phyloP scores from a whole-genome alignment of 2,329 filamentous ascomycete species.

The Sclerotinia trifoliorum region DNA sequence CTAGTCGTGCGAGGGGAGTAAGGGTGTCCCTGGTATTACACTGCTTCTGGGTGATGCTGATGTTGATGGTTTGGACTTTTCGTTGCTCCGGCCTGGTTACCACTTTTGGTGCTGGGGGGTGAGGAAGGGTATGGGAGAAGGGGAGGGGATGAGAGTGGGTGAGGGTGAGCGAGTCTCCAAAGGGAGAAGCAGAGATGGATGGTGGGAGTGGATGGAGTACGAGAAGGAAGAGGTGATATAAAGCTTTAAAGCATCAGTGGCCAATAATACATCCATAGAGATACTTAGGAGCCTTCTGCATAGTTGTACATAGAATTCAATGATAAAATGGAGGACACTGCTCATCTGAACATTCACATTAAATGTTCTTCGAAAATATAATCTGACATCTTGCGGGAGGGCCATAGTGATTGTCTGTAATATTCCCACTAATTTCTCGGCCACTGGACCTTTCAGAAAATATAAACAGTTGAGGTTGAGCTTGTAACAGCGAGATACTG shows the following conservation, averaged over 20 bases:
- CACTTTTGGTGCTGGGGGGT: conserved; percentile 44
- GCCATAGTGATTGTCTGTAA: not conserved
- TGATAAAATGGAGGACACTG: not conserved
- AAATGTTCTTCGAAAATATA: not conserved
- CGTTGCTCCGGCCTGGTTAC: conserved; percentile 51
- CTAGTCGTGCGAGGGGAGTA: conserved; percentile 47
- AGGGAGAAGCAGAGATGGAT: not conserved
- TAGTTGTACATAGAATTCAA: not conserved
- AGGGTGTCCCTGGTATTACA: conserved; percentile 76
- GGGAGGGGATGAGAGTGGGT: too few species aligned
- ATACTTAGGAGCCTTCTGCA: too few species aligned
- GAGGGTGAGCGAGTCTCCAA: too few species aligned
- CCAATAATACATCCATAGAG: not conserved
- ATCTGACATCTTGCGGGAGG: not conserved
- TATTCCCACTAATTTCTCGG: not conserved
- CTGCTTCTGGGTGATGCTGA: conserved; percentile 66
- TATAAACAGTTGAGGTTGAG: too few species aligned
- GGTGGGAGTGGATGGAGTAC: not conserved
- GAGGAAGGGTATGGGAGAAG: conserved; percentile 50
- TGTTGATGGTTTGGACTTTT: conserved; percentile 43
- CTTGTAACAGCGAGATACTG: not conserved
- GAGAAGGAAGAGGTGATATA: not conserved
- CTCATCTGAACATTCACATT: not conserved
- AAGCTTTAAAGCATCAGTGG: not conserved
- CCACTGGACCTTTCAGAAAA: not conserved